phyloP scores from a whole-genome alignment of 1,284 basidiomycete genomes.

The Vanrija sp. region DNA sequence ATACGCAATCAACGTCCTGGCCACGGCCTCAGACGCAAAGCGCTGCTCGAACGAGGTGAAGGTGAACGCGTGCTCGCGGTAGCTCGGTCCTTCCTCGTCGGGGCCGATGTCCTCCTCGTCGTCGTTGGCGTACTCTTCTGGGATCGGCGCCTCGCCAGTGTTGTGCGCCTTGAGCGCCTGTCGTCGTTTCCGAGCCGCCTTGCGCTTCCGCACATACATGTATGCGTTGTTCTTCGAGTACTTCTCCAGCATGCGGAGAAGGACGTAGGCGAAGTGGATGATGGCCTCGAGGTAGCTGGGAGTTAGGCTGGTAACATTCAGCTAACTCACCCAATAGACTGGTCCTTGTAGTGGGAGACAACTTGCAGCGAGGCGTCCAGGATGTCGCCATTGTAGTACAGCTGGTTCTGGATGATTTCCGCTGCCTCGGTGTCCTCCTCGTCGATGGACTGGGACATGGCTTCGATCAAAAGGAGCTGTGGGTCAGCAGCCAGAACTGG shows the following conservation, averaged over 20 bases:
- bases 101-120: constrained; percentile 54
- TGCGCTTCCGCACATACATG: constrained; percentile 70
- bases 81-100: constrained; percentile 60
- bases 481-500: background rate
- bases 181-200: constrained; percentile 56
- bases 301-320: background rate
- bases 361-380: constrained; percentile 78
- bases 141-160: constrained; percentile 18
- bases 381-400: constrained; percentile 89
- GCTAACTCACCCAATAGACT: constrained; percentile 49
- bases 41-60: constrained; percentile 84
- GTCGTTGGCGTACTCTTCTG: constrained; percentile 36
- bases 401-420: constrained; percentile 72
- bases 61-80: constrained; percentile 79
- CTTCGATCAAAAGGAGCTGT: constrained; percentile 72
- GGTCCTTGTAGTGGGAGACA: constrained; percentile 67
- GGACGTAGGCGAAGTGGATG: constrained; percentile 71
- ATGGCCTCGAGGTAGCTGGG: constrained; percentile 74
- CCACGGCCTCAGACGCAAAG: constrained; percentile 79
- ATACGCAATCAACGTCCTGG: constrained; percentile 74
- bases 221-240: constrained; percentile 70
- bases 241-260: constrained; percentile 79
- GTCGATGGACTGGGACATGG: constrained; percentile 54
- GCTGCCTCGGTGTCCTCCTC: constrained; percentile 69
- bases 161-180: constrained; percentile 52